phyloP scores from a whole-genome alignment of 139 green algal genomes.

The Chlamydomonas sp. region DNA sequence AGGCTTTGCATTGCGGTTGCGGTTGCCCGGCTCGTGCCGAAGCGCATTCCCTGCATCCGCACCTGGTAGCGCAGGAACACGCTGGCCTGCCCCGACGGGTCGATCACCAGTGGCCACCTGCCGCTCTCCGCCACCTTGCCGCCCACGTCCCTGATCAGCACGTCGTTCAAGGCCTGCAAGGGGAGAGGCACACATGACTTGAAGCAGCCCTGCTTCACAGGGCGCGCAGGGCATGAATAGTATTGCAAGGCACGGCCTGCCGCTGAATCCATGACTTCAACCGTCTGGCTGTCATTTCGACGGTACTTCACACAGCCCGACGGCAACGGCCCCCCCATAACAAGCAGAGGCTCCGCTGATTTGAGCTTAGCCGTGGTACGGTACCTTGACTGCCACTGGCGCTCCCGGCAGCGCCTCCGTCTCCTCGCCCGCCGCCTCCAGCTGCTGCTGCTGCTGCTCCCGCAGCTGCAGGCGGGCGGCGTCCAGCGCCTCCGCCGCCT shows the following conservation, averaged over 20 bases:
- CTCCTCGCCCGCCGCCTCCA: not conserved
- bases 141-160: slow-evolving; percentile 65
- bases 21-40: not conserved
- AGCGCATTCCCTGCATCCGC: not conserved
- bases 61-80: slow-evolving; percentile 70
- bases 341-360: too few relatives aligned
- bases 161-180: slow-evolving; percentile 62
- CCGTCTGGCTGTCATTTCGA: too few relatives aligned
- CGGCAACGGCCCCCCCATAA: too few relatives aligned
- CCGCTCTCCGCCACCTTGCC: slow-evolving; percentile 39
- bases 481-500: slow-evolving; percentile 23
- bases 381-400: slow-evolving; percentile 51
- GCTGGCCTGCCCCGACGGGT: slow-evolving; percentile 52
- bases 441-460: slow-evolving; percentile 32
- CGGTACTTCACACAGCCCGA: too few relatives aligned
- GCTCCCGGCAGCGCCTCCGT: slow-evolving; percentile 40
- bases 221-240: not conserved
- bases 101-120: slow-evolving; percentile 61
- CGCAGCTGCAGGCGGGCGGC: slow-evolving; percentile 37
- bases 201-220: too few relatives aligned
- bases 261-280: too few relatives aligned
- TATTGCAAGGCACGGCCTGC: too few relatives aligned
- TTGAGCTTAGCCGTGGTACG: too few relatives aligned
- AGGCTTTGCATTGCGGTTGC: not conserved
- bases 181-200: too few relatives aligned